phyloP scores from a whole-genome alignment of 495 filamentous ascomycete species.

The Penicillium flavigenum region DNA sequence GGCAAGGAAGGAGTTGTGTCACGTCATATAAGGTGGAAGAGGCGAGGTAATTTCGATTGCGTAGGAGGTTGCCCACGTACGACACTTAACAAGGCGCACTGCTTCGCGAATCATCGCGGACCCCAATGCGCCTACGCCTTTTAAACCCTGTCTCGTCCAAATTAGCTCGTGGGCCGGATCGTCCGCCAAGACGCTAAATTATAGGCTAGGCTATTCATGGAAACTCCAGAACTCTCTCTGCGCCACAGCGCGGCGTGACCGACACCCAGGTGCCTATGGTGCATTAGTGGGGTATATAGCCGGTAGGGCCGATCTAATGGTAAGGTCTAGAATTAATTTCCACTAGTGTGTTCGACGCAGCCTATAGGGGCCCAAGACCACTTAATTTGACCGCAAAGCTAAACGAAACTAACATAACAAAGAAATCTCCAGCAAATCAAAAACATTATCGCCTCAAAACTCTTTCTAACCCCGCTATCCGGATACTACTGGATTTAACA shows the following conservation, averaged over 20 bases:
- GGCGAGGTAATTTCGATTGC: not conserved
- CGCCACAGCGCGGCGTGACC: no score
- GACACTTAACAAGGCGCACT: not conserved
- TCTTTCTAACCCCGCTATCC: not conserved
- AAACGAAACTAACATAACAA: not conserved
- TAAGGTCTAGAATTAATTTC: no score
- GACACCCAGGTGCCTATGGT: no score
- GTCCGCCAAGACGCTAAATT: not conserved
- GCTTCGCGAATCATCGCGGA: not conserved
- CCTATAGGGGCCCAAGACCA: no score
- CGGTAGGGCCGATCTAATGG: no score
- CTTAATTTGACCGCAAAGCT: not conserved
- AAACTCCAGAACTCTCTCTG: not conserved
- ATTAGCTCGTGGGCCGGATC: conserved; percentile 5
- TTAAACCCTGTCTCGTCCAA: not conserved
- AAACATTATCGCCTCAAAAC: not conserved
- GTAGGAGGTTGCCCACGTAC: not conserved
- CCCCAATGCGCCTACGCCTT: not conserved
- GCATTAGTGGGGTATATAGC: no score
- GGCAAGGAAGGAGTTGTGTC: not conserved
- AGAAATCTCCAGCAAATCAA: not conserved
- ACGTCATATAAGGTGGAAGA: not conserved
- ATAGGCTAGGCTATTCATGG: not conserved
- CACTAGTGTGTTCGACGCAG: no score
- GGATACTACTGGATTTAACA: not conserved